A percentile compares a stretch with the other conserved stretches of the same genome.
Conservation (phyloP, 441 rosid genomes). For the Brassica hybrid region DNA sequence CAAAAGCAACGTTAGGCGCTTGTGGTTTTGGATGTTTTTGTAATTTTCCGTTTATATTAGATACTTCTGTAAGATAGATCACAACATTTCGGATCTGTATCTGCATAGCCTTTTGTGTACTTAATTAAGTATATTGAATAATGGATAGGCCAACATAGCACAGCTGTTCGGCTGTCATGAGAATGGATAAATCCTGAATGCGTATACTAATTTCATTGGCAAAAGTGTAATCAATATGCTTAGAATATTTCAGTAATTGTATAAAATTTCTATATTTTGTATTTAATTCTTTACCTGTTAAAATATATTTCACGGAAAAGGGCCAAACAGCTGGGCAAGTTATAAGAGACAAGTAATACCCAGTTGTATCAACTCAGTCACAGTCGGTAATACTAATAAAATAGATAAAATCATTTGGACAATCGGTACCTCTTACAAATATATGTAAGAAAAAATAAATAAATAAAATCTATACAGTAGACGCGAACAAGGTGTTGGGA, state of each 20-base stretch:
- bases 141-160: not conserved
- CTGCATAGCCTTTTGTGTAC: not conserved
- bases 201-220: not conserved
- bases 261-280: not conserved
- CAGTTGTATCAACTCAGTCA: constrained; percentile 41
- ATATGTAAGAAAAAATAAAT: constrained; percentile 2
- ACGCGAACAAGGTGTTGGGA: constrained; percentile 19
- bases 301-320: constrained; percentile 3
- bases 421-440: constrained; percentile 12
- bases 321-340: constrained; percentile 34
- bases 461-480: not conserved
- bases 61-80: not conserved
- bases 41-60: not conserved
- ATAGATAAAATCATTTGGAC: not conserved
- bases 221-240: not conserved
- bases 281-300: not conserved
- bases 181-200: not conserved
- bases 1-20: not conserved
- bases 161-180: constrained; percentile 8
- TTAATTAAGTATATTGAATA: not conserved
- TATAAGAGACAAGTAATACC: constrained; percentile 40
- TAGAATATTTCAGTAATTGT: not conserved
- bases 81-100: not conserved
- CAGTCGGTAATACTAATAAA: constrained; percentile 10
- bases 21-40: not conserved